Evolutionary conservation across 23 red algal genomes (phyloP).

Genomic region (Gracilaria caudata): DNA sequence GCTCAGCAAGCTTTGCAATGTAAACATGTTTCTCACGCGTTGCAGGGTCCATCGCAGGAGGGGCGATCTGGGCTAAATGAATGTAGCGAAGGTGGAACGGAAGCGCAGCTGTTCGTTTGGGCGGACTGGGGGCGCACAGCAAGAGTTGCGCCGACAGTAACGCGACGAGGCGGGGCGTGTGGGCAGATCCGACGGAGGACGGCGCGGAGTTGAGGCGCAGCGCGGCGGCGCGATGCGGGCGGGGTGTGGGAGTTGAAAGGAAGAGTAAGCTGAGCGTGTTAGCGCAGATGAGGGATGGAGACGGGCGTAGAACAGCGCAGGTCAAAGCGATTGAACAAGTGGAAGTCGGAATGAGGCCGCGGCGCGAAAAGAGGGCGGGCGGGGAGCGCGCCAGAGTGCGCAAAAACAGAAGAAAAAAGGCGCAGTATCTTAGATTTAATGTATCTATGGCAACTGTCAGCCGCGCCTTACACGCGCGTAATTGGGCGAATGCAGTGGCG

Average conservation of each 20-base stretch:
- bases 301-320: not conserved
- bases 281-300: not conserved
- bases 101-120: not conserved
- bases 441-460: not conserved
- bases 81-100: not conserved
- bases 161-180: not conserved
- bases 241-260: not conserved
- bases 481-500: conserved; percentile 1
- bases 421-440: not conserved
- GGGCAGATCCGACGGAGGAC: not conserved
- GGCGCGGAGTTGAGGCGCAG: not conserved
- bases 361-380: not conserved
- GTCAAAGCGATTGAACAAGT: not conserved
- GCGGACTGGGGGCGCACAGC: not conserved
- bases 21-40: conserved; percentile 95
- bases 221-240: conserved; percentile 13
- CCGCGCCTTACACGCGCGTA: not conserved
- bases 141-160: not conserved
- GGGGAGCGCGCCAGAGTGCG: not conserved
- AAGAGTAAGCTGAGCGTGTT: not conserved
- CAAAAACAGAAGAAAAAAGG: not conserved
- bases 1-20: conserved; percentile 97
- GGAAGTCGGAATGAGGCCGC: conserved; percentile 5
- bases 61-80: conserved; percentile 5
- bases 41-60: conserved; percentile 79